Evolutionary conservation across 768 basidiomycete genomes (phyloP), one percentile per base, ranked within the genome.

Genomic region (Lentinula sp.): DNA sequence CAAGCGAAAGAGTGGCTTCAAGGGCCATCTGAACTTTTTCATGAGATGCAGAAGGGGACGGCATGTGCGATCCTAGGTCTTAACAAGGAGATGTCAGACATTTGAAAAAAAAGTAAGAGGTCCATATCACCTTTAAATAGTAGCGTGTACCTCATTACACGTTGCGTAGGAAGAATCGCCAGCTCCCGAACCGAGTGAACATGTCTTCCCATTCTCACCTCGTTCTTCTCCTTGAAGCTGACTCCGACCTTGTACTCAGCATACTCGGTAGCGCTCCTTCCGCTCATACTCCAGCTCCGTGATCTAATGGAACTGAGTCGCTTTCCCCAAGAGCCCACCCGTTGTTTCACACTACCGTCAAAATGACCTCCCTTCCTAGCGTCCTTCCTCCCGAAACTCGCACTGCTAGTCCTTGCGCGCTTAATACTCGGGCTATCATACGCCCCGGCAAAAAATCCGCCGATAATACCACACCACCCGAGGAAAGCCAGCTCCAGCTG

Each of bases 141-240:
- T 42, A 87, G 67, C 2, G 82, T 83, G 68, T 87, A 87, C 62
- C 86, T 76, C 71, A 81, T 81, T n/a, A 86, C 77, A 18, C 87
- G 75, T 67, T 88, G 85, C 13, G 81, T 79, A 16, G 86, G 86
- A 64, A 83, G 73, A 57, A 88, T 86, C 2, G 85, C 85, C 33
- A 88, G 68, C 60, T 88, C 87, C 56, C 85, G 50, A 23, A 85
- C 75, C 35, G 63, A 71, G 8, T 51, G 32, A 6, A 3, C 18
- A 33, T 15, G 3, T 12, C 13, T 51, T 35, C 13, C 13, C 13
- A 15, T 9, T 51, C 4, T 51, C 16, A 8, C 46, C 8, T 57
- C 42, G 1, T 8, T n/a, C 23, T 23, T 48, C 20, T 20, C 37
- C 6, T 39, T 8, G 9, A 39, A 9, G 46, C 20, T 48, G 4